Evolutionary conservation across 345 rosid species (phyloP), one percentile per base, ranked within the genome.

Genomic region (Populus alba): DNA sequence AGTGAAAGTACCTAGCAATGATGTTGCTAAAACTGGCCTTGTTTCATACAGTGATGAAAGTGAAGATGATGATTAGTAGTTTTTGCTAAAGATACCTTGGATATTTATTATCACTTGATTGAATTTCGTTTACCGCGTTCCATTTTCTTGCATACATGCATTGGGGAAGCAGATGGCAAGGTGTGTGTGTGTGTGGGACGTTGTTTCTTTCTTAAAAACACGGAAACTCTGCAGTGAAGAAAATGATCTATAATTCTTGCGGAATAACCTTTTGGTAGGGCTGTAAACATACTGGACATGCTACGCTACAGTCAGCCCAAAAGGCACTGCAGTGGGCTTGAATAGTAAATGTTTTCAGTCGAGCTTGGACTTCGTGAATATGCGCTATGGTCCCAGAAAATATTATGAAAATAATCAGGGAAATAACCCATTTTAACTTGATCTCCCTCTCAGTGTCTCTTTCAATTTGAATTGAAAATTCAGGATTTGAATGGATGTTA

Each of bases 1-100:
- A 7, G 80, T 51, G 61, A 76, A 83, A 79, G 45, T 71, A 31
- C 74, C 70, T 49, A 71, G 73, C 27, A 81, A 63, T 59, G 71
- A 78, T 79, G 80, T 75, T 79, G 77, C 81, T 45, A 82, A 79
- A 78, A 83, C 84, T 17, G 89, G 91, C 67, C 86, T 94, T 76
- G 97, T 96, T 81, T 83, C 92, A 37, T 94, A 96, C 82, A 91
- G 98, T 87, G 97, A 96, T 78, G 97, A 95, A 75, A 92, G 97
- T 77, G 98, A 92, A 68, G 93, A 88, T 10, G 94, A 92, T 69
- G 81, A 79, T 18, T 51, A 1, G 7, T 6, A 5, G 57, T 51
- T 51, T 66, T 59, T 39, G 49, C 37, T 22, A 61, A 12, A 9
- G 25, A 37, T 55, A 73, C 35, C 11, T 38, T 12, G 35, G 23